Base-by-base conservation (phyloP, 257 asterid genomes). In the Schizonepeta tenuifolia region DNA sequence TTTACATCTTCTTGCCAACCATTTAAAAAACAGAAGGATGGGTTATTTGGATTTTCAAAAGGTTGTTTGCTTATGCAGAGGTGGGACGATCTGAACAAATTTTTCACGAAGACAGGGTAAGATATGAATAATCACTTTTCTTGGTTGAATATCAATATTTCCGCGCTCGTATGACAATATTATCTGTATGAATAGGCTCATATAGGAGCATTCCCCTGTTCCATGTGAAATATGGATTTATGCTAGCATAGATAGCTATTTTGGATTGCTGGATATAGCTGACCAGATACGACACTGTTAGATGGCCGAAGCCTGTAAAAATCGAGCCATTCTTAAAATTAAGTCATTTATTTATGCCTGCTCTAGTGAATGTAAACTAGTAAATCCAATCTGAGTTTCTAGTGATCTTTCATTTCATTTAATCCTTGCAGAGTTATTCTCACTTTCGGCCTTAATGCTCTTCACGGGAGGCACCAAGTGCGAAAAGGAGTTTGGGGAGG, bases 401-500 rank as follows among this genome's bases (percentile, higher is more conserved):
- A 55, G 11, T 57, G 40, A 15, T 26, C 40, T 1, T 1, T 57
- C 20, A 6, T 26, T 26, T 55, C 63, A 6, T 10, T 13, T 26
- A 7, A 12, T 61, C 63, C 26, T 79, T 82, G 82, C 90, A 93
- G 98, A 54, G 88, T 81, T 73, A 38, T 93, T 57, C 83, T 80
- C 69, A 90, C 98, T 10, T 95, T 95, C 70, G 96, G 99, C 63
- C 85, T 95, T 77, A 95, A 95, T 76, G 98, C 99, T 46, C 84
- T 95, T n/a, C 44, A 81, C 14, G 99, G 99, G 66, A 85, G 98
- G 81, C 94, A 51, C 58, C 84, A 59, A 63, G 50, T 75, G n/a
- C 67, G 60, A 60, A 75, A 50, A 76, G 81, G 78, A 11, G 88
- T 57, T 44, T 95, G 98, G 97, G 80, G 68, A 71, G 92, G 99